Percentiles rank a stretch among this genome's conserved stretches.
Evolutionary conservation across 2,329 filamentous ascomycete genomes (phyloP).

Genomic region (Cladosporium austrohemisphaericum): DNA sequence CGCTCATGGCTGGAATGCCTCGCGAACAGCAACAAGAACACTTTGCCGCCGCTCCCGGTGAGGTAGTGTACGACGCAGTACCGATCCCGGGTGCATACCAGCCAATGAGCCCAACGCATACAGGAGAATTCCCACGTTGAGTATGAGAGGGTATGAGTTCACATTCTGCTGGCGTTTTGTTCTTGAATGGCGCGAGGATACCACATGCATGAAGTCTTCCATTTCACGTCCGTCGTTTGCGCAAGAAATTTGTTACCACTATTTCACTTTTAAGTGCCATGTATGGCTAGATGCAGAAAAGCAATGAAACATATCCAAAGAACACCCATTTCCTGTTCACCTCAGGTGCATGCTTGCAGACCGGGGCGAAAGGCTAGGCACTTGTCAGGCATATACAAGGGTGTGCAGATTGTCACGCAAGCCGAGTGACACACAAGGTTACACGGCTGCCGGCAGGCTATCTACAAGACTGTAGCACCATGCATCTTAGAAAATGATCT

Average conservation of each 20-base stretch:
- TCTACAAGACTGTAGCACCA: no score
- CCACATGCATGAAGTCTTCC: background rate
- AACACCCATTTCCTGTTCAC: no score
- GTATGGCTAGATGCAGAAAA: background rate
- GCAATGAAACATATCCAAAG: no score
- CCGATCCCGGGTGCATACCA: slow-evolving; percentile 82
- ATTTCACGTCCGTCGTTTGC: background rate
- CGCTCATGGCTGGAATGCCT: slow-evolving; percentile 33
- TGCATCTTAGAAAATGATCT: background rate
- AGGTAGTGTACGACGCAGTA: slow-evolving; percentile 79
- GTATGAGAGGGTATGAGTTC: background rate
- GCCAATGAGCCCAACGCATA: slow-evolving; percentile 22
- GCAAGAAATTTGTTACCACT: background rate
- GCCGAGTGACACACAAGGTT: background rate
- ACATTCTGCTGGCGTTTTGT: no score
- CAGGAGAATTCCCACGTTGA: slow-evolving; percentile 7
- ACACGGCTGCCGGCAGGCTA: no score
- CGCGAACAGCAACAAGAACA: slow-evolving; percentile 57
- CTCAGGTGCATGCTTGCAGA: no score
- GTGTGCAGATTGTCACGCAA: background rate
- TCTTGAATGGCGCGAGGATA: background rate
- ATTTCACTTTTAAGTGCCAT: background rate
- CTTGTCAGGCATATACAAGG: background rate
- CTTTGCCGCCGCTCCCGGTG: slow-evolving; percentile 68
- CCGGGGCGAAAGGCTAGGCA: background rate